Base-by-base conservation (phyloP, 306 rosid species). In the Gastrolobium villosum region DNA sequence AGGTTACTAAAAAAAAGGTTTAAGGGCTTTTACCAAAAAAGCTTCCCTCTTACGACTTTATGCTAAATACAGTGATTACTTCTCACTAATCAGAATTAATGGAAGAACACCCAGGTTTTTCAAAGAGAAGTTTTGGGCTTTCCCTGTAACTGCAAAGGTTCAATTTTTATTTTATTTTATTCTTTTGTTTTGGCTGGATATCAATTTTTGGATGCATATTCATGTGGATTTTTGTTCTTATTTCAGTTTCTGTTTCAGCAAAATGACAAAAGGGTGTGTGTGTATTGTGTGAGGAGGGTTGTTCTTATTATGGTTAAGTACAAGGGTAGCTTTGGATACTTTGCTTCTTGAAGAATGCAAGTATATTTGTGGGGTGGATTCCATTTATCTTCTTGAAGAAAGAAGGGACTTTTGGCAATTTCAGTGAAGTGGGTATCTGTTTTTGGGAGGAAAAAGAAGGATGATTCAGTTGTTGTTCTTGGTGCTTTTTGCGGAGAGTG, bases 401-500 rank as follows among this genome's bases (percentile, higher is more conserved):
- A 34, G 13, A n/a, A 30, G 72, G 68, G 70, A 7, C 30, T 70
- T 78, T 78, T n/a, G 37, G 50, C 7, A 49, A 40, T 60, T 49
- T 8, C 10, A 55, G 76, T 28, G 20, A 53, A 56, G 66, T 75
- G 44, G 39, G 72, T 56, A 2, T 78, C 4, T 54, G 14, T 26
- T 36, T 68, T 61, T 28, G 35, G 35, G 13, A 3, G 57, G 1
- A 6, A 49, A 5, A 76, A 64, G 50, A 53, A 75, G 72, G 84
- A 89, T 92, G 93, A 89, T 89, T 87, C 90, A 92, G 77, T 70
- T 92, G 49, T 73, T 92, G 89, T 89, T 88, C 84, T 81, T 90
- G 65, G 94, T 92, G 71, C 68, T 92, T 36, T 86, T 89, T 71
- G 83, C 83, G 49, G 93, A 92, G 90, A 91, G 83, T 52, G 78